Percentiles rank a stretch among this genome's conserved stretches.
Conservation (phyloP, 2,329 filamentous ascomycete genomes). For the Ophiostoma ips region DNA sequence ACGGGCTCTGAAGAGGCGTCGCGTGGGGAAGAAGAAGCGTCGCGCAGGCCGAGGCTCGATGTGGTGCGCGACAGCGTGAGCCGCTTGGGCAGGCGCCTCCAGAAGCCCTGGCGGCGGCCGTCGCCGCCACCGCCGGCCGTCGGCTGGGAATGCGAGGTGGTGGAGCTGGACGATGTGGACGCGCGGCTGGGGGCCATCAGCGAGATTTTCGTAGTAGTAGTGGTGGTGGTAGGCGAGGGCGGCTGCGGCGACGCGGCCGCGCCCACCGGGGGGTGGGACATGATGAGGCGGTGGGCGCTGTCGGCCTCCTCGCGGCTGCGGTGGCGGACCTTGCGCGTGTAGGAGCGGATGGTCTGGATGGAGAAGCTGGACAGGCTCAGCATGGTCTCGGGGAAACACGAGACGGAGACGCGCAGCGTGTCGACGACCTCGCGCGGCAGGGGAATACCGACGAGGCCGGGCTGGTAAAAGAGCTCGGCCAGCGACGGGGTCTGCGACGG, state of each 20-base stretch:
- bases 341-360: slow-evolving; percentile 42
- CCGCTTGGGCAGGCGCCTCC: slow-evolving; percentile 10
- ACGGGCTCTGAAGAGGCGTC: too few species aligned
- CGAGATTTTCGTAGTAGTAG: not conserved
- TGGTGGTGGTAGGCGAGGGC: not conserved
- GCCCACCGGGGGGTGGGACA: slow-evolving; percentile 1
- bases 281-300: slow-evolving; percentile 13
- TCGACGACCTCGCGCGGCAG: slow-evolving; percentile 40
- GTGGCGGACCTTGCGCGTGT: slow-evolving; percentile 39
- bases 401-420: slow-evolving; percentile 37
- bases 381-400: slow-evolving; percentile 47
- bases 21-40: too few species aligned
- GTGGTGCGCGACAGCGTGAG: slow-evolving; percentile 1
- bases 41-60: not conserved
- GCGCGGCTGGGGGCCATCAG: not conserved
- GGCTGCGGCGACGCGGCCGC: slow-evolving; percentile 20
- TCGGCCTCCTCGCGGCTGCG: slow-evolving; percentile 13
- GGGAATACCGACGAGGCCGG: slow-evolving; percentile 22
- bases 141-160: not conserved
- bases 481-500: not conserved
- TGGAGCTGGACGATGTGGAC: not conserved
- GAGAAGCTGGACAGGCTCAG: slow-evolving; percentile 40
- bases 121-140: too few species aligned
- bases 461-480: not conserved
- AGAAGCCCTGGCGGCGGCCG: slow-evolving; percentile 4